phyloP scores from a whole-genome alignment of 805 yeast species.

The Candida succiphila region DNA sequence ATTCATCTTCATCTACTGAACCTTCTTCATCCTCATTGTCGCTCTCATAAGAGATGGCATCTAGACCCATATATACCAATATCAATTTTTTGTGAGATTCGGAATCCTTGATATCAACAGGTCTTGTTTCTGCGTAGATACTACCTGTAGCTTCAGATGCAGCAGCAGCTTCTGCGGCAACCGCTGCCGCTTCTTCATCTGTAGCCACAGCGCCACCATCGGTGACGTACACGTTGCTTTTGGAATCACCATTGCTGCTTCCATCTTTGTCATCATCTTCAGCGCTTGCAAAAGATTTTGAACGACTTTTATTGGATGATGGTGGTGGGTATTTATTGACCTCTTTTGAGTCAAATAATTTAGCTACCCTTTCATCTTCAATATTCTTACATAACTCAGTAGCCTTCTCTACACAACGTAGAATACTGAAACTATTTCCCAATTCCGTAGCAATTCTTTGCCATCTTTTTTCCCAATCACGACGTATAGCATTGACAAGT shows the following conservation, averaged over 20 bases:
- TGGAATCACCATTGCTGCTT: not conserved
- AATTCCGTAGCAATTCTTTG: constrained; percentile 24
- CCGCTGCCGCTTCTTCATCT: constrained; percentile 12
- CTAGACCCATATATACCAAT: constrained; percentile 27
- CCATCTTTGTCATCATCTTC: not conserved
- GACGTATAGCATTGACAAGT: constrained; percentile 20
- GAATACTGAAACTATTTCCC: constrained; percentile 18
- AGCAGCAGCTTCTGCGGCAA: constrained; percentile 16
- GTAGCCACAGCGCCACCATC: too few relatives aligned
- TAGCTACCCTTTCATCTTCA: constrained; percentile 14
- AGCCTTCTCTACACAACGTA: constrained; percentile 21
- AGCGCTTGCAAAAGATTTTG: not conserved
- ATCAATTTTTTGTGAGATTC: constrained; percentile 23
- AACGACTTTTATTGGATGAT: too few relatives aligned
- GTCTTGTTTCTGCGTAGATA: constrained; percentile 16
- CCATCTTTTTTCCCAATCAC: constrained; percentile 33
- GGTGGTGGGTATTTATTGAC: constrained; percentile 4
- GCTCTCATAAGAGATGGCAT: constrained; percentile 22
- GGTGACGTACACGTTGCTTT: too few relatives aligned
- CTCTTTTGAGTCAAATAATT: constrained; percentile 19
- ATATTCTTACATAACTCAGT: constrained; percentile 22
- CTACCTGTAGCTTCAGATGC: constrained; percentile 12
- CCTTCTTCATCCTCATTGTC: constrained; percentile 12
- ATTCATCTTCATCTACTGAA: not conserved
- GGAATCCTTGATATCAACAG: constrained; percentile 20